Evolutionary conservation across 2,329 filamentous ascomycete genomes (phyloP).

Genomic region (Arthrobotrys iridis): DNA sequence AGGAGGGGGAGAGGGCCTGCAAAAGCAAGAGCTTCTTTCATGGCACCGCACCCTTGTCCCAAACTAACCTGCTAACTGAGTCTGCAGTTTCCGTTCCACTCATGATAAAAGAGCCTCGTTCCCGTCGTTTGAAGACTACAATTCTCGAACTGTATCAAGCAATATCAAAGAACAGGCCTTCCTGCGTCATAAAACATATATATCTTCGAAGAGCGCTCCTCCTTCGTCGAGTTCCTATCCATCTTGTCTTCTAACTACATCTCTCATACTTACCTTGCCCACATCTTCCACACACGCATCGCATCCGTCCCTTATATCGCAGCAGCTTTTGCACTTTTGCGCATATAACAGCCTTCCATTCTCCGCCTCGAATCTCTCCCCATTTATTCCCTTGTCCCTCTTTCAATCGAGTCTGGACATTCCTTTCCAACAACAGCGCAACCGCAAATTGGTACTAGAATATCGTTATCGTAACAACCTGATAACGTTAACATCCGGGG

Average conservation of each 20-base stretch:
- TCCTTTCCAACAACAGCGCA: not conserved
- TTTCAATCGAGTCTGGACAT: constrained; percentile 17
- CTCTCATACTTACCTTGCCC: constrained; percentile 4
- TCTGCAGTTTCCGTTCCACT: constrained; percentile 30
- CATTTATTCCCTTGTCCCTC: not conserved
- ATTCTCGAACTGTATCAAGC: constrained; percentile 46
- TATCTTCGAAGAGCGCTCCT: constrained; percentile 52
- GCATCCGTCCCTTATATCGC: not conserved
- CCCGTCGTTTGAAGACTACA: constrained; percentile 39
- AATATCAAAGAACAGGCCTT: constrained; percentile 16
- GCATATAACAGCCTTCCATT: too few relatives aligned
- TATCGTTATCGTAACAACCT: constrained; percentile 3
- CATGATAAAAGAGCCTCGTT: constrained; percentile 54
- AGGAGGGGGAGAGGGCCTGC: constrained; percentile 13
- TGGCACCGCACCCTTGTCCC: constrained; percentile 23
- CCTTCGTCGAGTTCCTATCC: constrained; percentile 51
- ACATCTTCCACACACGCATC: constrained; percentile 36
- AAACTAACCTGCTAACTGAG: constrained; percentile 44
- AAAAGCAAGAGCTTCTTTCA: constrained; percentile 23
- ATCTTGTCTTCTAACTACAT: constrained; percentile 12
- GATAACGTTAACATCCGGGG: constrained; percentile 16
- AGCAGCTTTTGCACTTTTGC: too few relatives aligned
- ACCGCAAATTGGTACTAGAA: not conserved
- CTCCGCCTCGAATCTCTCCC: constrained; percentile 3
- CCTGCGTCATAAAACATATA: constrained; percentile 40